Base-by-base conservation (phyloP, 2,329 filamentous ascomycete species). In the Cytospora schulzeri region DNA sequence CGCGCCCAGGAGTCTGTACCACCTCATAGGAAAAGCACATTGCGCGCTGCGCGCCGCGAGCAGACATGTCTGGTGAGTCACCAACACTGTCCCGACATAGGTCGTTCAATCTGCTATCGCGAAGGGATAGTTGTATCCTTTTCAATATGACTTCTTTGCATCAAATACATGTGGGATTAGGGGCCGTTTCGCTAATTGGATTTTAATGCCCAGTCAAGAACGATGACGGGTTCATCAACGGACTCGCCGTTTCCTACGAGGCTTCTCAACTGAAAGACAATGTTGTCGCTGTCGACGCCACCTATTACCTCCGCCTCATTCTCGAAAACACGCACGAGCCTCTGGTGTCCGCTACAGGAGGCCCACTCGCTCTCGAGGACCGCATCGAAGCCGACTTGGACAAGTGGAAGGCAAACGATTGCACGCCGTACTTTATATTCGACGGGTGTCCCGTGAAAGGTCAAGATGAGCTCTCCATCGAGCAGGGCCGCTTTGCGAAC, bases 401-500 rank as follows among this genome's bases (percentile, higher is more conserved):
- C 66, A 81, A 82, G 65, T 92, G 95, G 82, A 85, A 87, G 66
- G 83, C 84, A 54, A 80, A 88, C 71, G 85, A 86, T 24, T 89
- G 96, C 60, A 86, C 82, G n/a, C 91, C 91, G 2, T 80, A 96
- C 68, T 98, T 99, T 76, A 84, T 99, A 59, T 99, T 99, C 77
- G 91, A 94, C 75, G 95, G 95, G 41, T 86, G 97, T 71, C 87
- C 92, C 48, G 85, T 93, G 66, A 88, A 88, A 48, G 91, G 90
- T 64, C 90, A 91, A 72, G 89, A 93, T 71, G 87, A 91, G 55
- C 82, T 88, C 66, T 81, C 88, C 28, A 82, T 90, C 62, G 84
- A 87, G 69, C 85, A 86, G 54, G 86, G 86, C 29, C 84, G 84
- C 57, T 82, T 83, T 33, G 90, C 92, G 69, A 88, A 89, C 68